A percentile compares a stretch with the other conserved stretches of the same genome.
phyloP scores from a whole-genome alignment of 805 yeast genomes.

The Suhomyces vadensis region DNA sequence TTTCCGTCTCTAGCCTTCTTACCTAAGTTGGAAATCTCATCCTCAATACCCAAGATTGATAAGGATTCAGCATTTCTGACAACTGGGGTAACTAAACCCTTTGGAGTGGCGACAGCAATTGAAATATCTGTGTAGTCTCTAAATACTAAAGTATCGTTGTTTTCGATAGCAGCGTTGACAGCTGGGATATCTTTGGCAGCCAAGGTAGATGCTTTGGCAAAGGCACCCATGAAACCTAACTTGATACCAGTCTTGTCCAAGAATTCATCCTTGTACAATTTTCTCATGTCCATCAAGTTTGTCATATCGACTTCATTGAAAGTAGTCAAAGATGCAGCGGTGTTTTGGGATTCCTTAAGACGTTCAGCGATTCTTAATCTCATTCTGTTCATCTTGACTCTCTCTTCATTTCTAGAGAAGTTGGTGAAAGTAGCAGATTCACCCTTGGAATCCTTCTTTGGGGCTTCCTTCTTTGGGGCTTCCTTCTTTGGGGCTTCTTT shows the following conservation, averaged over 20 bases:
- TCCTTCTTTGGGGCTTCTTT: constrained; percentile 34
- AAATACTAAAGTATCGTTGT: constrained; percentile 88
- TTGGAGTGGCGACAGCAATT: constrained; percentile 97
- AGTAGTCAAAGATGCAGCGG: constrained; percentile 96
- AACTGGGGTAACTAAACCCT: constrained; percentile 97
- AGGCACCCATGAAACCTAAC: constrained; percentile 98
- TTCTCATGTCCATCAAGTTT: constrained; percentile 87
- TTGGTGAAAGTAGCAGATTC: constrained; percentile 38
- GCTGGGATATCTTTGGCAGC: constrained; percentile 96
- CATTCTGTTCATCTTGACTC: constrained; percentile 99
- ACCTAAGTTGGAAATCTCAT: constrained; percentile 80
- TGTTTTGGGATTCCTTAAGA: constrained; percentile 97
- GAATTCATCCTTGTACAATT: constrained; percentile 94
- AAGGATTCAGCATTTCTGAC: constrained; percentile 95
- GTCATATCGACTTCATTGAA: constrained; percentile 98
- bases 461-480: constrained; percentile 33
- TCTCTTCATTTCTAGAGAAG: constrained; percentile 82
- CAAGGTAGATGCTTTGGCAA: constrained; percentile 87
- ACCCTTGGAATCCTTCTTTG: constrained; percentile 31
- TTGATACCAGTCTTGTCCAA: constrained; percentile 91
- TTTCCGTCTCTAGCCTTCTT: constrained; percentile 95
- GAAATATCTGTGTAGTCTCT: constrained; percentile 96
- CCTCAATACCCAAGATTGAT: constrained; percentile 84
- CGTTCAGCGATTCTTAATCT: constrained; percentile 98
- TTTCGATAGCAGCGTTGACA: constrained; percentile 91